phyloP scores from a whole-genome alignment of 2,329 filamentous ascomycete genomes.

The Leptographium procerum region DNA sequence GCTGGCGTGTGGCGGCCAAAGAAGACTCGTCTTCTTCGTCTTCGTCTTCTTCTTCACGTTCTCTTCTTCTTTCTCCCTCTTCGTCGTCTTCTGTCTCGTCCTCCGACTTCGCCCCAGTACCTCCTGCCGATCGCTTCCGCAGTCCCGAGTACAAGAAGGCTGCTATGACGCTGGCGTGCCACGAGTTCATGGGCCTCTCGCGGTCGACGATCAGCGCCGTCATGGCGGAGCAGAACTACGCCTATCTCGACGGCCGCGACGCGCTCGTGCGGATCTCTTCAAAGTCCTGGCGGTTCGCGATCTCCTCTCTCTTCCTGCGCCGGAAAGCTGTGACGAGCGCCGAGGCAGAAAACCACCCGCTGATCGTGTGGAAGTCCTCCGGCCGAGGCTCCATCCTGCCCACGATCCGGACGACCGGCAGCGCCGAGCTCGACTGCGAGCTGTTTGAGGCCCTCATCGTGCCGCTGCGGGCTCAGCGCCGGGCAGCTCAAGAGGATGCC shows the following conservation, averaged over 20 bases:
- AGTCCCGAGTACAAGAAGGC: conserved; percentile 56
- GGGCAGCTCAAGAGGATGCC: conserved; percentile 31
- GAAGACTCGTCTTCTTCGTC: conserved; percentile 9
- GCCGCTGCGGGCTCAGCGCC: conserved; percentile 37
- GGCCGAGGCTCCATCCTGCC: conserved; percentile 47
- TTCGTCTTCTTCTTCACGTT: neutral
- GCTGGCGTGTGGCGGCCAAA: conserved; percentile 40
- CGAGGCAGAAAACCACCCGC: conserved; percentile 42
- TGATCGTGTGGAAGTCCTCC: conserved; percentile 49
- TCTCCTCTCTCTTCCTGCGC: conserved; percentile 59
- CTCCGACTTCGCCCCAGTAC: conserved; percentile 23
- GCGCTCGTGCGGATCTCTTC: conserved; percentile 58
- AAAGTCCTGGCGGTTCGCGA: conserved; percentile 66
- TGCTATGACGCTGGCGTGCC: conserved; percentile 54
- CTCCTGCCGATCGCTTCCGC: conserved; percentile 55
- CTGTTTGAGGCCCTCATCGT: conserved; percentile 45
- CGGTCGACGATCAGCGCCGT: conserved; percentile 67
- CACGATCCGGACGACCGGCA: conserved; percentile 54
- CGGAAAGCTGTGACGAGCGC: conserved; percentile 26
- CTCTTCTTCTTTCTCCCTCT: neutral
- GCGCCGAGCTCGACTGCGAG: conserved; percentile 51
- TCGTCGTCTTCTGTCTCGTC: neutral
- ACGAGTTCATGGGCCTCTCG: conserved; percentile 66
- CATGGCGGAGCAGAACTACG: conserved; percentile 69
- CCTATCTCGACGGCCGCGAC: conserved; percentile 59